Evolutionary conservation across 73 alveolate genomes (phyloP), one percentile per base, ranked within the genome.

Genomic region (Symbiodinium natans): DNA sequence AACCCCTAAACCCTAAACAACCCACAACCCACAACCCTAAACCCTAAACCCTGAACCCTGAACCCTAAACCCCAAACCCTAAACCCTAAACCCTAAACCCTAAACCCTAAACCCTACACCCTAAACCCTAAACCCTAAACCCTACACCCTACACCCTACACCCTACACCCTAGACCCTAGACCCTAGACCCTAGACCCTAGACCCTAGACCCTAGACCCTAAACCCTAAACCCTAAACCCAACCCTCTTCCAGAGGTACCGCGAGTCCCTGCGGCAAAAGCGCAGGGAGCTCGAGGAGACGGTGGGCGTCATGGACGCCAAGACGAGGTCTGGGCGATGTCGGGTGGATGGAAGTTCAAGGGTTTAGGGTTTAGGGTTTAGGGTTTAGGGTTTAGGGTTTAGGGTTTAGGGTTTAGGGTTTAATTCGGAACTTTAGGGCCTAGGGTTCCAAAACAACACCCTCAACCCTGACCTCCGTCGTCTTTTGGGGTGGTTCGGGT

Each of bases 251-350:
- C 5, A 43, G 31, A 88, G 95, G 95, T 88, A 88, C 71, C 95
- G 95, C 2, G 29, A 31, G 36, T 54, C 95, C 38, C 41, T 88
- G 85, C 95, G 86, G 71, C 80, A 73, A 2, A 29, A 90, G 41
- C 56, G 97, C 38, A 71, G 80, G 39, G 68, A 25, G 36, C 38
- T 90, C 41, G 97, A 90, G 46, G 87, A 29, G 17, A 41, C 33
- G 1, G 80, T 31, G 1, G 97, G 97, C 33, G 41, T 73, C 56
- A 90, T 90, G 97, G 97, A 90, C 31, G 87, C 88, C 41, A 90
- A 84, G 17, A 90, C 97, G 29, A 90, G 97, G 97, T 34, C 38
- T 31, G 80, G 71, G 29, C 31, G 25, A 21, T 8, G 10, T 52
- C 27, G 27, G 71, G 2, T 29, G 6, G n/a, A 52, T 0, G 0